Percentiles rank a stretch among this genome's conserved stretches.
These are phyloP conservation scores for Solanum peruvianum DNA, from an alignment of 257 asterid genomes.

Conservation along the genomic window DNA sequence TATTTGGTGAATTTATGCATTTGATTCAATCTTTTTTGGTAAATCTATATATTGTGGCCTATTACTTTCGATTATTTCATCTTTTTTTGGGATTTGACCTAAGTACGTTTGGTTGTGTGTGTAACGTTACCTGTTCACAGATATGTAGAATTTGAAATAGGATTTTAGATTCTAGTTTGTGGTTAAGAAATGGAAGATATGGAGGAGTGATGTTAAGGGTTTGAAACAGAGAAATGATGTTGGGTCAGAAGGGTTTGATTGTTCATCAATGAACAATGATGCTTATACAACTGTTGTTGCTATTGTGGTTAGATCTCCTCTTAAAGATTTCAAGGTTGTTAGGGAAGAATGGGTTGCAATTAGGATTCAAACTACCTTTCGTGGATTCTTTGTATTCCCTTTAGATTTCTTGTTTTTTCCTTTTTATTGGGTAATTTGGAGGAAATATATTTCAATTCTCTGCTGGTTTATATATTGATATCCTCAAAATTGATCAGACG, in stretches of 20 bases:
- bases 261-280: slow-evolving; percentile 42
- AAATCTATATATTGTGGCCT: too few species aligned
- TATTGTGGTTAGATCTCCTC: slow-evolving; percentile 79
- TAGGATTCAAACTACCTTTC: slow-evolving; percentile 82
- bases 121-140: too few species aligned
- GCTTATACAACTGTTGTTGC: slow-evolving; percentile 74
- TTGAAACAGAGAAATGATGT: slow-evolving; percentile 25
- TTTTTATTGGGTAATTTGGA: not conserved
- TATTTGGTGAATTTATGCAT: too few species aligned
- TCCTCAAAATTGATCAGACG: not conserved
- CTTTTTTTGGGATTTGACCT: too few species aligned
- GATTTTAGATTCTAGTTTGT: too few species aligned
- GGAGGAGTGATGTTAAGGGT: slow-evolving; percentile 63
- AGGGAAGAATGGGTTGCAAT: slow-evolving; percentile 93
- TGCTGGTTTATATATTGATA: too few species aligned
- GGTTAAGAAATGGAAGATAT: slow-evolving; percentile 71
- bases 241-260: slow-evolving; percentile 38
- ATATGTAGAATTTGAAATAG: too few species aligned
- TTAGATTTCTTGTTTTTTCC: not conserved
- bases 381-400: slow-evolving; percentile 66
- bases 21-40: too few species aligned
- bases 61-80: too few species aligned
- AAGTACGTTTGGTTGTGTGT: too few species aligned
- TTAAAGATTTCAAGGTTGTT: slow-evolving; percentile 68
- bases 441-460: not conserved